Evolutionary conservation across 805 yeast species (phyloP), one percentile per base, ranked within the genome.

Genomic region (Blastobotrys robertii): DNA sequence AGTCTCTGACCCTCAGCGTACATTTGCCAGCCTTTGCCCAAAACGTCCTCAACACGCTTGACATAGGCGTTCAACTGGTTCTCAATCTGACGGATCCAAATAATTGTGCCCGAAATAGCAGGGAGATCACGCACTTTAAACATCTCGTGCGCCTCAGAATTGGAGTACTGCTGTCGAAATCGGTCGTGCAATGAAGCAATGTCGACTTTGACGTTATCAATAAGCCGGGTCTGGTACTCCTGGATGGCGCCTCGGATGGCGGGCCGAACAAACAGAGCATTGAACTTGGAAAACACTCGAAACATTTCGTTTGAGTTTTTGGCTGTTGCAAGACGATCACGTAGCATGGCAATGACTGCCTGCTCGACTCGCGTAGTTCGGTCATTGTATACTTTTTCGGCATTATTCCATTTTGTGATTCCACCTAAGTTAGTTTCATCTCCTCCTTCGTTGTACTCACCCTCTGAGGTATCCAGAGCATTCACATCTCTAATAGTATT

Each of bases 1-100:
- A 90, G 72, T 47, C 71, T 74, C 41, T 69, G 72, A 0, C 95
- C 96, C 41, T 79, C 86, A 2, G 79, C 72, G 45, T 74, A 76
- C 8, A 67, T 61, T 14, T 58, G 62, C 88, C 88, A 81, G 6
- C 76, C 76, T 12, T 66, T 54, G 0, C 87, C 84, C 6, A 81
- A 60, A 3, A 80, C 67, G 9, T 67, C 57, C 36, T 73, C 76
- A 6, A 80, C 59, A 28, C 76, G 65, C 3, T 56, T 50, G 29
- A 67, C 52, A n/a, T 77, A 55, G 16, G 60, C 57, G 3, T 61
- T 58, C 2, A 79, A 53, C 39, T 72, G 73, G 19, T 58, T 49
- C 30, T 66, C 68, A 2, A 77, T 62, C 50, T 77, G 79, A n/a
- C 61, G 64, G 9, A 72, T 71, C 76, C 81, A 74, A 1, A 73